Percentiles rank a stretch among this genome's conserved stretches.
phyloP scores from a whole-genome alignment of 306 rosid genomes.

The Ziziphus jujuba region DNA sequence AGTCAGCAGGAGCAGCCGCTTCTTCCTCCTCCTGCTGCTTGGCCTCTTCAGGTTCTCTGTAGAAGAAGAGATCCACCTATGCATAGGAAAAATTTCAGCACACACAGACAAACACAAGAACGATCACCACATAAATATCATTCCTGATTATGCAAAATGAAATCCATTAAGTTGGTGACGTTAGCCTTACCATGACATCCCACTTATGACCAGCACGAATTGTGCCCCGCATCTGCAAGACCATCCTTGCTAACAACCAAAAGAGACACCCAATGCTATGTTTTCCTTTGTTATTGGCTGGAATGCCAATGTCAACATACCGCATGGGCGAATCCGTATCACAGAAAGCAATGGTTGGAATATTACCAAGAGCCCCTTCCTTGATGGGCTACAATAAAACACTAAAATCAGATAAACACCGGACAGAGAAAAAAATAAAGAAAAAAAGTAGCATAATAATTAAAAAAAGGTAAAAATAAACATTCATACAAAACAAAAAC shows the following conservation, averaged over 20 bases:
- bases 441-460: neutral
- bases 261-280: conserved; percentile 92
- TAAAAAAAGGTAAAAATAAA: too few relatives aligned
- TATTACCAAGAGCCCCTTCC: conserved; percentile 87
- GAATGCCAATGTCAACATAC: conserved; percentile 86
- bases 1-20: conserved; percentile 43
- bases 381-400: conserved; percentile 71
- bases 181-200: conserved; percentile 73
- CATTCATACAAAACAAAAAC: neutral
- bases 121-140: neutral
- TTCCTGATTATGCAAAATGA: neutral
- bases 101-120: too few relatives aligned
- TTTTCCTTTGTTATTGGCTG: conserved; percentile 91
- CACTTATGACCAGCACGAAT: conserved; percentile 68
- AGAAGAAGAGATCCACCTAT: conserved; percentile 86
- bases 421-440: too few relatives aligned
- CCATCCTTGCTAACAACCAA: conserved; percentile 93
- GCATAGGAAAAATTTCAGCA: neutral
- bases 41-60: conserved; percentile 86
- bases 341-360: conserved; percentile 88
- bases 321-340: conserved; percentile 89
- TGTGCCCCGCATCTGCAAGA: conserved; percentile 78
- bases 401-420: neutral
- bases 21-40: conserved; percentile 74
- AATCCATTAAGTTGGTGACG: too few relatives aligned